A percentile compares a stretch with the other conserved stretches of the same genome.
Evolutionary conservation across 179 eudicot genomes (phyloP).

Genomic region (Nepenthes alata): DNA sequence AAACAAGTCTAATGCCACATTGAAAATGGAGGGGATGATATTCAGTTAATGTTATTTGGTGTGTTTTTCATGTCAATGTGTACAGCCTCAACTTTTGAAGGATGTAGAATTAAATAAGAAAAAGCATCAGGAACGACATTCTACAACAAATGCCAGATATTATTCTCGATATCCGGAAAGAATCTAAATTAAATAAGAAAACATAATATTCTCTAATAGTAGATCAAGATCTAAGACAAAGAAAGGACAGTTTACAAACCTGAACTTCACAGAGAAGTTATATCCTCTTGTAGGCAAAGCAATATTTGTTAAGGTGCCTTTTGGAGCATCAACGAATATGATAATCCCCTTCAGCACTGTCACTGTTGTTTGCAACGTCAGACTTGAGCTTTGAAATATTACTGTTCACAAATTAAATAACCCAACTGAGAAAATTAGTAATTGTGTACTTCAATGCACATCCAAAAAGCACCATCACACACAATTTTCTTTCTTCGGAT

Average conservation of each 20-base stretch:
- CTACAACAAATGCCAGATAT: no score
- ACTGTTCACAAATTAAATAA: constrained; percentile 24
- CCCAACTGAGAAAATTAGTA: background rate
- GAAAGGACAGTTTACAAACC: constrained; percentile 23
- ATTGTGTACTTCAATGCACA: background rate
- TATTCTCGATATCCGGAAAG: no score
- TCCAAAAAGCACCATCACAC: constrained; percentile 1
- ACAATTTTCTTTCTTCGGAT: background rate
- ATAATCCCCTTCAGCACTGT: constrained; percentile 42
- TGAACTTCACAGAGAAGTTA: constrained; percentile 51
- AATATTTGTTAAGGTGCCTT: constrained; percentile 48
- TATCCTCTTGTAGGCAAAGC: constrained; percentile 51
- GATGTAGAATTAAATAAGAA: no score
- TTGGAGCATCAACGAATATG: constrained; percentile 52
- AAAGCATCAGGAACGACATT: no score
- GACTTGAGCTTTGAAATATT: constrained; percentile 36
- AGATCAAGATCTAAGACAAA: constrained; percentile 1
- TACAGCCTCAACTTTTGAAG: no score
- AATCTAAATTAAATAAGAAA: no score
- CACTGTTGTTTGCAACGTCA: constrained; percentile 57
- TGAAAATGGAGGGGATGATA: no score
- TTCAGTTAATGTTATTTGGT: no score
- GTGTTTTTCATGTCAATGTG: no score
- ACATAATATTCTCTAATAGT: background rate
- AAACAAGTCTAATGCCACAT: no score